phyloP scores from a whole-genome alignment of 306 rosid genomes.

The Cicer pinnatifidum region DNA sequence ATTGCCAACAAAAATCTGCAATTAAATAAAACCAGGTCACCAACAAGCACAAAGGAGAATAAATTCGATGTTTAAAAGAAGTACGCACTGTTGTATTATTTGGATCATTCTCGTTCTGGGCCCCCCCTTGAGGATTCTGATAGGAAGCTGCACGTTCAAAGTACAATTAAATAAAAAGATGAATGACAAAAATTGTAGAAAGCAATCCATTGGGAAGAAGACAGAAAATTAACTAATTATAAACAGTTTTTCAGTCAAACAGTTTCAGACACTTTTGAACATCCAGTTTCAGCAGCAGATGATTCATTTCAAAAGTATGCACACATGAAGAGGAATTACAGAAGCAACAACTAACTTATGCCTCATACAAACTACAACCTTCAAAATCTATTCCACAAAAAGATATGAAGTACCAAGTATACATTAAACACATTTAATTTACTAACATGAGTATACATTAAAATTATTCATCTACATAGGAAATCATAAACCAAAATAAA shows the following conservation, averaged over 20 bases:
- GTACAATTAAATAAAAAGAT: conserved; percentile 45
- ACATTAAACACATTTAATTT: conserved; percentile 3
- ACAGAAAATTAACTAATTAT: not conserved
- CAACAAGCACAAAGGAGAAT: conserved; percentile 16
- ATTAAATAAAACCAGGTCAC: conserved; percentile 20
- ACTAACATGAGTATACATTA: not conserved
- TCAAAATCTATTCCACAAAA: not conserved
- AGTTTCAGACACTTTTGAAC: not conserved
- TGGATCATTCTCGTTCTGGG: conserved; percentile 92
- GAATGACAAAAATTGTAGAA: conserved; percentile 22
- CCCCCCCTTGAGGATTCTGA: conserved; percentile 88
- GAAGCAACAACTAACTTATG: conserved; percentile 16
- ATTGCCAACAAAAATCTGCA: conserved; percentile 95
- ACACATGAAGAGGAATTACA: not conserved
- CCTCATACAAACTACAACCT: conserved; percentile 11
- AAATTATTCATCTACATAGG: not conserved
- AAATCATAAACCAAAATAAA: conserved; percentile 9
- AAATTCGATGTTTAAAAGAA: conserved; percentile 40
- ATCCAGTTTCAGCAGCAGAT: conserved; percentile 6
- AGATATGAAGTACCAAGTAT: not conserved
- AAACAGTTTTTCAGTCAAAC: not conserved
- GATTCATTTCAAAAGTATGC: conserved; percentile 6
- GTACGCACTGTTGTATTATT: conserved; percentile 94
- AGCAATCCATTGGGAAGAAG: not conserved
- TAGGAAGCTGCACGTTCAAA: conserved; percentile 80